phyloP scores from a whole-genome alignment of 306 rosid species.

The Lathyrus aphaca region DNA sequence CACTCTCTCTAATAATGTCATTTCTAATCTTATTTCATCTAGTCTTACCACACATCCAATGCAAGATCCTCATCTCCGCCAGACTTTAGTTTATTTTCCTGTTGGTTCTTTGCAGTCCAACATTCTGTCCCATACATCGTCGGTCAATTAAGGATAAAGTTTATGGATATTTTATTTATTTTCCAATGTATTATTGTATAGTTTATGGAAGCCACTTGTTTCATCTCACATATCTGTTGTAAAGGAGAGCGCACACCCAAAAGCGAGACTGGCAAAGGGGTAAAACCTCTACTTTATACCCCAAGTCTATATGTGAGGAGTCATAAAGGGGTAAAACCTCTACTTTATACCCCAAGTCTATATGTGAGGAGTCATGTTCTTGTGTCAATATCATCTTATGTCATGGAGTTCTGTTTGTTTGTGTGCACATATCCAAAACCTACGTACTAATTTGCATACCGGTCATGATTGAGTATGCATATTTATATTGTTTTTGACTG shows the following conservation, averaged over 20 bases:
- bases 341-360: background rate
- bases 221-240: slow-evolving; percentile 24
- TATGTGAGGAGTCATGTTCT: slow-evolving; percentile 16
- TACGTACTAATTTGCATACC: background rate
- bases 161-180: background rate
- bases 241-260: background rate
- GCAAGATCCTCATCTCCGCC: too few species aligned
- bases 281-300: slow-evolving; percentile 9
- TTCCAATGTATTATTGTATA: background rate
- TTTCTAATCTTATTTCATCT: too few species aligned
- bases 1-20: too few species aligned
- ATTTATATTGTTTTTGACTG: slow-evolving; percentile 18
- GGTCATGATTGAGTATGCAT: background rate
- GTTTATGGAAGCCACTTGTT: background rate
- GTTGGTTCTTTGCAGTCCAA: too few species aligned
- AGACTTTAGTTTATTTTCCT: too few species aligned
- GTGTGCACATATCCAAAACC: background rate
- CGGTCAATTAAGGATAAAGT: background rate
- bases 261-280: slow-evolving; percentile 11
- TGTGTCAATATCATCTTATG: slow-evolving; percentile 3
- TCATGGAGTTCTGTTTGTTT: background rate
- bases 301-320: too few species aligned
- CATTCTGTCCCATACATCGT: too few species aligned
- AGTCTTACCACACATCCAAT: too few species aligned
- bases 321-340: background rate